Conservation (phyloP, 352 stramenopile species). For the Phytophthora pistaciae region DNA sequence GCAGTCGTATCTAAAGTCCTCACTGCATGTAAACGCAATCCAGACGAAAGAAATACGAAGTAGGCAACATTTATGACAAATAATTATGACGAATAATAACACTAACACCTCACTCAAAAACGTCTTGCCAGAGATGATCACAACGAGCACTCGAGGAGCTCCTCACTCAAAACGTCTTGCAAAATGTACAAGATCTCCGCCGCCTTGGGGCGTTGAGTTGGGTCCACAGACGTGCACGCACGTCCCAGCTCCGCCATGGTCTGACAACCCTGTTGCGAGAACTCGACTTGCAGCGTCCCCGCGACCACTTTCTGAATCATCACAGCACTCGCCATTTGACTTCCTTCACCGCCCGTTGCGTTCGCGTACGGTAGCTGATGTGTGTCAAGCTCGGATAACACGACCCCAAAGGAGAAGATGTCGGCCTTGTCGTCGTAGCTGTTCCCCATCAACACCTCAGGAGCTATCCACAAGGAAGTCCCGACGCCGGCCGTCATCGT, state of each 20-base stretch:
- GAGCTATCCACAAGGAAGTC: not conserved
- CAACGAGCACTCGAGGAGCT: constrained; percentile 1
- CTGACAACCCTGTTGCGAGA: not conserved
- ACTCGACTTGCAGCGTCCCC: not conserved
- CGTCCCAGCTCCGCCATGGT: not conserved
- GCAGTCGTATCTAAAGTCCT: constrained; percentile 3
- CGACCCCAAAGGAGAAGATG: not conserved
- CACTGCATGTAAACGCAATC: too few species aligned
- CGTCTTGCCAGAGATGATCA: not conserved
- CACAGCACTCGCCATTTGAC: not conserved
- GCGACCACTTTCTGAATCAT: not conserved
- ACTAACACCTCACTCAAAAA: not conserved
- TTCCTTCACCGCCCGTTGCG: not conserved
- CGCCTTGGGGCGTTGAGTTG: not conserved
- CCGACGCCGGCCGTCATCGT: not conserved
- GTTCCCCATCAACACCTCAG: not conserved
- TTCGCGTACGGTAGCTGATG: not conserved
- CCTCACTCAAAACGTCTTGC: not conserved
- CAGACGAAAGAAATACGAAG: too few species aligned
- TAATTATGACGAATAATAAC: not conserved
- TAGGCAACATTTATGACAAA: not conserved
- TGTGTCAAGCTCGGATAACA: not conserved
- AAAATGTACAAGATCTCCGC: not conserved
- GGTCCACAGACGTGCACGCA: not conserved
- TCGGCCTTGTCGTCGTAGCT: not conserved